phyloP scores from a whole-genome alignment of 495 filamentous ascomycete species.

The Penicillium psychrofluorescens region DNA sequence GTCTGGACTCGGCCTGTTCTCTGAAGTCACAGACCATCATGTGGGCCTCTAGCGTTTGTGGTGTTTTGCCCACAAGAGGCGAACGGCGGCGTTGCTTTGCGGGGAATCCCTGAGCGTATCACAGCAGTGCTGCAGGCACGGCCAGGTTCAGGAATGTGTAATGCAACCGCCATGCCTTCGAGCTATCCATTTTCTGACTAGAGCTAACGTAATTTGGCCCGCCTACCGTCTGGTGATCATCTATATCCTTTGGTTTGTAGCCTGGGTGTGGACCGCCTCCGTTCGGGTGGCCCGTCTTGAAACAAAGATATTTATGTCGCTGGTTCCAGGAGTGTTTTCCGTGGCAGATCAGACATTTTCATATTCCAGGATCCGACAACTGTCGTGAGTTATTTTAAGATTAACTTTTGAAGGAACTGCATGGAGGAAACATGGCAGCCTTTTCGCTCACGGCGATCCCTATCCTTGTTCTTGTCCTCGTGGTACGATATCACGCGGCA shows the following conservation, averaged over 20 bases:
- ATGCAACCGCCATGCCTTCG: constrained; percentile 10
- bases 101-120: constrained; percentile 29
- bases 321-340: background rate
- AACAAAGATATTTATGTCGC: constrained; percentile 8
- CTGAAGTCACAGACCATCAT: no score
- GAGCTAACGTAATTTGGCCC: constrained; percentile 4
- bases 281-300: constrained; percentile 3
- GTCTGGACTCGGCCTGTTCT: constrained; percentile 1
- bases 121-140: constrained; percentile 12
- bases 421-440: constrained; percentile 26
- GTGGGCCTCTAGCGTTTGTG: constrained; percentile 2
- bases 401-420: constrained; percentile 2
- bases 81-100: constrained; percentile 13
- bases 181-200: constrained; percentile 10
- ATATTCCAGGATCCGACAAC: no score
- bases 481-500: constrained; percentile 37
- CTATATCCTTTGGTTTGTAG: constrained; percentile 8
- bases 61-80: constrained; percentile 2
- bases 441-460: constrained; percentile 28
- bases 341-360: no score
- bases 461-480: constrained; percentile 31
- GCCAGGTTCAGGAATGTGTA: constrained; percentile 19
- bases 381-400: background rate
- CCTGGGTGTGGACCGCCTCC: constrained; percentile 8
- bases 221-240: constrained; percentile 12